phyloP scores from a whole-genome alignment of 805 yeast species.

The Jamesozyma jinghongensis region DNA sequence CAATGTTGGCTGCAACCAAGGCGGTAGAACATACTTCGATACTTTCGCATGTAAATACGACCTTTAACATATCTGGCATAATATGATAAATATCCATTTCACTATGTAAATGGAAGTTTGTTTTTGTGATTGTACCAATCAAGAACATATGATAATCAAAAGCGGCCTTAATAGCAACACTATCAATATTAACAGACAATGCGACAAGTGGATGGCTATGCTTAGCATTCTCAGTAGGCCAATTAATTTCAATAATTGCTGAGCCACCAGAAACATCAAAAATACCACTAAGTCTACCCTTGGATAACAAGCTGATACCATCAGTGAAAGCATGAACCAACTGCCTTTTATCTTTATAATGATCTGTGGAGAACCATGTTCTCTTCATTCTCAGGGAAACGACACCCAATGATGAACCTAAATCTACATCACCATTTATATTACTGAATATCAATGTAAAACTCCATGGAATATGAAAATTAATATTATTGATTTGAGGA shows the following conservation, averaged over 20 bases:
- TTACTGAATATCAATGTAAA: slow-evolving; percentile 48
- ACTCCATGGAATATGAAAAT: slow-evolving; percentile 63
- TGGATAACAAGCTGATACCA: slow-evolving; percentile 41
- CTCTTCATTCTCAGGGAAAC: slow-evolving; percentile 45
- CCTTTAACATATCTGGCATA: slow-evolving; percentile 53
- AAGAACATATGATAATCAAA: slow-evolving; percentile 84
- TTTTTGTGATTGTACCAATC: slow-evolving; percentile 42
- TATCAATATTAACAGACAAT: slow-evolving; percentile 46
- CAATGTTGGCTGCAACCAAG: slow-evolving; percentile 71
- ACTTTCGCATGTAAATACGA: slow-evolving; percentile 39
- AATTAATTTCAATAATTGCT: slow-evolving; percentile 57
- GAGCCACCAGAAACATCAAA: slow-evolving; percentile 42
- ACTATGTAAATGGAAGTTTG: slow-evolving; percentile 54
- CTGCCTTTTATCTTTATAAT: slow-evolving; percentile 62
- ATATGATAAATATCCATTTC: slow-evolving; percentile 43
- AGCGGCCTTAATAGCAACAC: slow-evolving; percentile 51
- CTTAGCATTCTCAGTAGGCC: slow-evolving; percentile 45
- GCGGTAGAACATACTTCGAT: slow-evolving; percentile 67
- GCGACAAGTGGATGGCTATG: slow-evolving; percentile 59
- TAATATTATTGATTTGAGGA: slow-evolving; percentile 33
- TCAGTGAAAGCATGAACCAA: slow-evolving; percentile 54
- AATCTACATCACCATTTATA: slow-evolving; percentile 50
- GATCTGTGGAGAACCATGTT: slow-evolving; percentile 62
- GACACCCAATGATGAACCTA: slow-evolving; percentile 78
- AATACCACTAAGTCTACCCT: slow-evolving; percentile 75